Base-by-base conservation (phyloP, 208 protist species). In the Acanthamoeba lenticulata region DNA sequence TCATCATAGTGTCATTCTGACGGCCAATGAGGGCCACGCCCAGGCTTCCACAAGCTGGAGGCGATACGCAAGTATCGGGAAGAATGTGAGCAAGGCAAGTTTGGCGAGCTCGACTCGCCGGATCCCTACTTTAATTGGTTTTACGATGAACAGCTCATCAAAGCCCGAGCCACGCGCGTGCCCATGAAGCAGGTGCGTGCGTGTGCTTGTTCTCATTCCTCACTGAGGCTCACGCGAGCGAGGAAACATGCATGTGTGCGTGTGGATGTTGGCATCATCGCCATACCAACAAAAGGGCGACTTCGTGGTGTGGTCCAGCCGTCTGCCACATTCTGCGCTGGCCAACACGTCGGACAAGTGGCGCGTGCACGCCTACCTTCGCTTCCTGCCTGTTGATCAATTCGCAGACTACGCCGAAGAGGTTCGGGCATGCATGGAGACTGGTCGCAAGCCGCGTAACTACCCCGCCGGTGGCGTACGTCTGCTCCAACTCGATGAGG, bases 31-130 rank as follows among this genome's bases (percentile, higher is more conserved):
- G n/a, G n/a, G n/a, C n/a, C n/a, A n/a, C n/a, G n/a, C n/a, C n/a
- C 34, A 88, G 86, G 86, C 2, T 92, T 92, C 55, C 86, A 92
- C 60, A 92, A 92, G 52, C 86, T 92, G 42, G 86, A 92, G 29
- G 40, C 2, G 55, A 92, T 92, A 13, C 49, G 86, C 19, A 2
- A 45, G 21, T 92, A 92, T 36, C 1, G 86, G 9, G 3, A 92
- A 11, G 27, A 36, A 2, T 92, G 57, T 34, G 86, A 92, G 55
- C 36, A 45, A 27, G 86, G 86, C 15, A 32, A 65, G 24, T 42
- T 77, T 19, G 79, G 79, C 6, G 79, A 88, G 79, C 36, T 88
- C 13, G 49, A 88, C 29, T 2, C 79, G 4, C 79, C 79, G 11
- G 49, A 21, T 1, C 42, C 32, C 29, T 88, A 19, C 42, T 88